These are phyloP conservation scores for Fraxinus nigra DNA, from an alignment of 305 asterid species.

Conservation along the genomic window DNA sequence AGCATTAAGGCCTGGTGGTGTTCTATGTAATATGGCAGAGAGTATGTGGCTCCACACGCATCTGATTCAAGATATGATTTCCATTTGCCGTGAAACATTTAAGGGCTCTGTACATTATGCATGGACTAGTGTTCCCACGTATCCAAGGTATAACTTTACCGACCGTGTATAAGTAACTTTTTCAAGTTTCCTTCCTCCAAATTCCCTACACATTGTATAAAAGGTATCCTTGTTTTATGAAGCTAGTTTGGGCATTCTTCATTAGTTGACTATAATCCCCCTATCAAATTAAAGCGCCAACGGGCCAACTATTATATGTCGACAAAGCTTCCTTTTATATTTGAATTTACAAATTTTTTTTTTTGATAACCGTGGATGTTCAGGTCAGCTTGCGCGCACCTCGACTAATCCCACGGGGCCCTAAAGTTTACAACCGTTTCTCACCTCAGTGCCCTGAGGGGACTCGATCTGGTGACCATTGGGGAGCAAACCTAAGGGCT, in stretches of 20 bases:
- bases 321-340: background rate
- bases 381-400: no score
- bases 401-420: no score
- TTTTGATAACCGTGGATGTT: no score
- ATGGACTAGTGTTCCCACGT: conserved; percentile 93
- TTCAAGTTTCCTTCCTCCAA: background rate
- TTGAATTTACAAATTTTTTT: background rate
- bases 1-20: conserved; percentile 91
- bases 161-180: background rate
- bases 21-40: conserved; percentile 96
- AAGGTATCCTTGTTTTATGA: background rate
- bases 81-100: conserved; percentile 67
- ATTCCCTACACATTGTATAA: background rate
- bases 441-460: no score
- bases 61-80: conserved; percentile 81
- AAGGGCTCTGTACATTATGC: conserved; percentile 90
- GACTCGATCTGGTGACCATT: no score
- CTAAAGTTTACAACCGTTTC: no score
- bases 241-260: background rate
- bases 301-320: background rate
- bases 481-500: no score
- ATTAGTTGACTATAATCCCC: background rate
- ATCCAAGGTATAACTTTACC: conserved; percentile 65
- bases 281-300: background rate
- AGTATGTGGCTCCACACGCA: conserved; percentile 99